A percentile compares a stretch with the other conserved stretches of the same genome.
Conservation (phyloP, 164 flowering plant genomes). For the Vitis amurensis region DNA sequence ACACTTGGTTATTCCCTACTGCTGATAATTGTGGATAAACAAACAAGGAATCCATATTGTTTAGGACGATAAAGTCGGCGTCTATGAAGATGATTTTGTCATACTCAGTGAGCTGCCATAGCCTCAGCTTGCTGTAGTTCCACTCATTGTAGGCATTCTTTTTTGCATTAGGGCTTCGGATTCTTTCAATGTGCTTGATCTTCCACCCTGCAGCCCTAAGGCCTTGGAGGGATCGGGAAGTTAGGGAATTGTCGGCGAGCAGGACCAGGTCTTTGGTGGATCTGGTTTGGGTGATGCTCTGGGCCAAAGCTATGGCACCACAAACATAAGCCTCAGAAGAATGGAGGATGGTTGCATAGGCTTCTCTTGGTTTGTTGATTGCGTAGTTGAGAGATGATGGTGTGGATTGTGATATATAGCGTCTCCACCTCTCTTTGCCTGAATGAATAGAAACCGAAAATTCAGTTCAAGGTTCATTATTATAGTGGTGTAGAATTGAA, state of each 20-base stretch:
- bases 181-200: constrained; percentile 51
- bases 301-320: constrained; percentile 82
- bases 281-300: constrained; percentile 60
- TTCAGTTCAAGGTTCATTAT: not conserved
- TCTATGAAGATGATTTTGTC: constrained; percentile 79
- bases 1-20: constrained; percentile 24
- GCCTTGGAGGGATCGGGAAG: constrained; percentile 33
- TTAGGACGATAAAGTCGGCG: constrained; percentile 58
- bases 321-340: constrained; percentile 81
- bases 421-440: constrained; percentile 23
- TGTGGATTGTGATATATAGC: not conserved
- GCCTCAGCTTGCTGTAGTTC: constrained; percentile 87
- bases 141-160: constrained; percentile 70
- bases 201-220: constrained; percentile 77
- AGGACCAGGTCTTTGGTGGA: constrained; percentile 68
- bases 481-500: too few species aligned
- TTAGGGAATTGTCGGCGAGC: constrained; percentile 62
- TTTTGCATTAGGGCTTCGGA: constrained; percentile 55
- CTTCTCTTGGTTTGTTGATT: constrained; percentile 34
- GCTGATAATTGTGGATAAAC: constrained; percentile 66
- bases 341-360: constrained; percentile 82
- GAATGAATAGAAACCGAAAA: constrained; percentile 4
- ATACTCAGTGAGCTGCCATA: constrained; percentile 74
- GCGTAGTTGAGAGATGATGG: not conserved
- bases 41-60: constrained; percentile 64